Base-by-base conservation (phyloP, 176 grass and related monocot species). In the Stipa capillata region DNA sequence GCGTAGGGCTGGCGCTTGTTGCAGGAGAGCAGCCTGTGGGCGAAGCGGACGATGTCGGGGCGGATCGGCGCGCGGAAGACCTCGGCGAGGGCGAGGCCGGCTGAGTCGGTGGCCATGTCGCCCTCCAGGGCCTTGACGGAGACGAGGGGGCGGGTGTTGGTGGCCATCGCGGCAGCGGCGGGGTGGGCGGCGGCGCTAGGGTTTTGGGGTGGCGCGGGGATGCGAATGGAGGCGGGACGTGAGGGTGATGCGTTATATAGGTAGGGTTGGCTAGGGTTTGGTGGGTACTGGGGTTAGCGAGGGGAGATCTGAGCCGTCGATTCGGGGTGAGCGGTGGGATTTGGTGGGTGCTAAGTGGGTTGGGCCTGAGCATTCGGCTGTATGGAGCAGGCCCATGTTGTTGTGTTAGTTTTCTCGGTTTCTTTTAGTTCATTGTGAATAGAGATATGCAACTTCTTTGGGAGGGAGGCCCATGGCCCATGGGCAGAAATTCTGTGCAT, bases 1-100 rank as follows among this genome's bases (percentile, higher is more conserved):
- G 92, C 95, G 78, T 94, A 98, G 8, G 95, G 95, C 85, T 91
- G 92, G 44, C 92, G 92, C 81, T 82, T 85, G 90, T 98, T 98
- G 87, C 88, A 89, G 24, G 96, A 95, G 7, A 95, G 78, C 21
- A 72, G 71, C 66, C 36, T 49, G 71, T 94, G 92, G 31, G 72
- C 45, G 50, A 81, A 91, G 15, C 57, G 44, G 12, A 88, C 83
- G 10, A 88, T 52, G 83, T 94, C 88, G 55, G 91, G 85, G 75
- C 91, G 85, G 75, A 94, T 80, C 79, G 85, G 58, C 6, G 91
- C 47, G 11, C 45, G 13, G 82, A 93, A 53, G n/a, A 90, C 88
- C 43, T 79, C 85, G 10, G 88, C 85, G 6, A 84, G 25, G 28
- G 88, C 40, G 15, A 94, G 8, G 34, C 45, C 69, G 23, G 64